phyloP scores from a whole-genome alignment of 2,329 filamentous ascomycete species.

The Chaetomium globosum region DNA sequence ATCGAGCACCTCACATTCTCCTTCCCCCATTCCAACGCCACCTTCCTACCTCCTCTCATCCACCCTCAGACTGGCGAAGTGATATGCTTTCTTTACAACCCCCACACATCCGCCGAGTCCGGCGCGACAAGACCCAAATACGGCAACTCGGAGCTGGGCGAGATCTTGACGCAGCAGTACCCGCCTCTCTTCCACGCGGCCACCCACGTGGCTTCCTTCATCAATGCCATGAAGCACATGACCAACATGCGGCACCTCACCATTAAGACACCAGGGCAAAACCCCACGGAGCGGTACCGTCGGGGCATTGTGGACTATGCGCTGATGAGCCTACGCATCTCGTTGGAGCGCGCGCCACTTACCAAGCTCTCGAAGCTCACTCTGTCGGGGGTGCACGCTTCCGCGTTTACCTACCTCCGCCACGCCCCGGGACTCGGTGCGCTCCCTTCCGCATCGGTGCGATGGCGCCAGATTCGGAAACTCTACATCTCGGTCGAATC shows the following conservation, averaged over 20 bases:
- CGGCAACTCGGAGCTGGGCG: conserved; percentile 74
- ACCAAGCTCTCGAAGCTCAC: conserved; percentile 69
- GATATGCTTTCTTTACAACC: conserved; percentile 78
- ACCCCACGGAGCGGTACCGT: conserved; percentile 69
- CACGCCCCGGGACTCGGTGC: conserved; percentile 74
- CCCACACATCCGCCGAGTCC: conserved; percentile 67
- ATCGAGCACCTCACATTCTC: conserved; percentile 77
- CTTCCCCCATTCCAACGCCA: conserved; percentile 74
- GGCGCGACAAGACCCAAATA: conserved; percentile 72
- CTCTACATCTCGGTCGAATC: conserved; percentile 73
- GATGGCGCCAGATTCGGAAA: conserved; percentile 77
- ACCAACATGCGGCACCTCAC: conserved; percentile 72
- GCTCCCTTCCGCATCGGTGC: conserved; percentile 68
- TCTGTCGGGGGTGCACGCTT: conserved; percentile 72
- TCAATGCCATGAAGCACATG: conserved; percentile 70
- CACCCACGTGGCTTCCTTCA: conserved; percentile 83
- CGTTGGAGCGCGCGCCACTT: conserved; percentile 73
- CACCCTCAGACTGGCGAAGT: conserved; percentile 76
- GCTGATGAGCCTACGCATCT: conserved; percentile 81
- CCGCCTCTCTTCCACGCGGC: conserved; percentile 87
- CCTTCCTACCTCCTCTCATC: conserved; percentile 81
- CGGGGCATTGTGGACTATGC: conserved; percentile 84
- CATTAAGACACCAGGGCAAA: conserved; percentile 74
- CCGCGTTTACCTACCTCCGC: conserved; percentile 75
- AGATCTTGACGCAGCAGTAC: conserved; percentile 83